Base-by-base conservation (phyloP, 306 rosid species). In the Macrotyloma uniflorum region DNA sequence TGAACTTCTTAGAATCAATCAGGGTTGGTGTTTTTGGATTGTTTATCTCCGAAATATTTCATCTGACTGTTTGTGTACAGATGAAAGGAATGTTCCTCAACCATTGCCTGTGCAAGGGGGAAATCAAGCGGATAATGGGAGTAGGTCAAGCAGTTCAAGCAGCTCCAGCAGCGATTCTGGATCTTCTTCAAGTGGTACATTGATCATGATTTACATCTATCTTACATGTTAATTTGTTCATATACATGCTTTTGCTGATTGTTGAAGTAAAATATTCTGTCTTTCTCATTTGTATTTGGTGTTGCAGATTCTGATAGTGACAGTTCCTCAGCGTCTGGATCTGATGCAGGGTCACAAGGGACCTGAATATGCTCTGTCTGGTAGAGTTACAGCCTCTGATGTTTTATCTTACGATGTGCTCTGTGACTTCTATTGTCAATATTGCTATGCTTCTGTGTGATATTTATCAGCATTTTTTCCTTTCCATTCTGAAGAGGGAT, bases 141-240 rank as follows among this genome's bases (percentile, higher is more conserved):
- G 97, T 89, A 91, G 97, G 84, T 89, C 97, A 66, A 91, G 98
- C 85, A 95, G 99, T 83, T 91, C 98, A 72, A 88, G 96, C 91
- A 89, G 97, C 84, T 95, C 99, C 35, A 95, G 96, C 85, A 93
- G 99, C 67, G 98, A 86, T 86, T 95, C 99, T 58, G 97, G 96
- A 59, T 92, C 99, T 68, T 91, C 98, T 67, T 95, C 99, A 23
- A 93, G 96, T 83, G 99, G 99, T 95, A 95, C 75, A 63, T 76
- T 40, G 43, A 72, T 72, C 30, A n/a, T 16, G 7, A 42, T 26
- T 72, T 65, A n/a, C 32, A 16, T 19, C 38, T 67, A n/a, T 80
- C 12, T n/a, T 33, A 6, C 11, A n/a, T 38, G 63, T 35, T 61
- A 36, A n/a, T 36, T 38, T 23, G 61, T 67, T 26, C 45, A 18